A percentile compares a stretch with the other conserved stretches of the same genome.
Conservation (phyloP, 2,329 filamentous ascomycete genomes). For the Aspergillus transmontanensis region DNA sequence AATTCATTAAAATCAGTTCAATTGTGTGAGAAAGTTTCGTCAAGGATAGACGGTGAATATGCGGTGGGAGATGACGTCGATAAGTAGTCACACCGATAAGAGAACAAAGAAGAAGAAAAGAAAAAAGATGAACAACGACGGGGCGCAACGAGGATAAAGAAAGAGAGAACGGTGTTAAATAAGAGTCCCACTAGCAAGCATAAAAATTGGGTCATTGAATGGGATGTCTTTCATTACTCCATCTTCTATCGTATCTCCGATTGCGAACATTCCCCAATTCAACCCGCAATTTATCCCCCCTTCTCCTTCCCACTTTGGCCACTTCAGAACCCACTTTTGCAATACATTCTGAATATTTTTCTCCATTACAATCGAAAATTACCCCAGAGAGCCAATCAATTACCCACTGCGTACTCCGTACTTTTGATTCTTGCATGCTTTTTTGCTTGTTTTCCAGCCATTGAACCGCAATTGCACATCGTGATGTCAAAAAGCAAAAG, state of each 20-base stretch:
- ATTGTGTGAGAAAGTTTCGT: constrained; percentile 4
- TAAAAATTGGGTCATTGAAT: background rate
- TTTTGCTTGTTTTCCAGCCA: background rate
- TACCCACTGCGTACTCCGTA: background rate
- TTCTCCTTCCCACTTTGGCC: background rate
- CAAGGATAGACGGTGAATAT: background rate
- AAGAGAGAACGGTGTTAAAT: background rate
- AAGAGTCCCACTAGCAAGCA: background rate
- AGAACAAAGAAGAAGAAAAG: background rate
- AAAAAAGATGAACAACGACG: background rate
- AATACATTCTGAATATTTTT: background rate
- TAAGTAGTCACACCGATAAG: constrained; percentile 11
- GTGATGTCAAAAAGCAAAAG: constrained; percentile 5
- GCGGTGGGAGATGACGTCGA: constrained; percentile 5
- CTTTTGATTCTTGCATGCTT: background rate
- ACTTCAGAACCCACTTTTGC: background rate
- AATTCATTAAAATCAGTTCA: background rate
- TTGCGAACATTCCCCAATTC: background rate
- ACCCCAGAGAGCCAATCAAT: background rate
- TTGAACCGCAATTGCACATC: background rate
- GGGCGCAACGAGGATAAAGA: background rate
- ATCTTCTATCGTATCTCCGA: background rate
- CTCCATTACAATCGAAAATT: background rate
- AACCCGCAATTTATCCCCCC: background rate
- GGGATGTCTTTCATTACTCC: background rate